Conservation (phyloP, 192 early-diverging fungal genomes). For the Mortierella hygrophila region DNA sequence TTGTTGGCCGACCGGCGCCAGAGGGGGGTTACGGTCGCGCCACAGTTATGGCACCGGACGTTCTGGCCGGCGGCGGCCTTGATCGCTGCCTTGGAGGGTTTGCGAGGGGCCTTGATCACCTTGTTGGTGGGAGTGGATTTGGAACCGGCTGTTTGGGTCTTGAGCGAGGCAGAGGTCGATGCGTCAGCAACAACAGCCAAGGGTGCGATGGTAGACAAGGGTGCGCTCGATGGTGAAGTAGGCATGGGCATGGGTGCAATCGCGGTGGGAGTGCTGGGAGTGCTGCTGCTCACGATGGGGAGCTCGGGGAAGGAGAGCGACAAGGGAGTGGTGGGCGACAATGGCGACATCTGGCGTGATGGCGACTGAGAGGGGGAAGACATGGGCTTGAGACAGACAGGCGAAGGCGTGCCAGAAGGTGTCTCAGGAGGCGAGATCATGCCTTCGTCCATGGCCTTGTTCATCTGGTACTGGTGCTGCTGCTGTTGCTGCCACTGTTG, state of each 20-base stretch:
- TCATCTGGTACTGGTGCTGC: not conserved
- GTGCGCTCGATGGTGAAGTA: not conserved
- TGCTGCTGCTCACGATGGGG: not conserved
- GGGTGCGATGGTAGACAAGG: not conserved
- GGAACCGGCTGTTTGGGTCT: not conserved
- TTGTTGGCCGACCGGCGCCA: conserved; percentile 93
- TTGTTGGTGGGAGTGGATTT: not conserved
- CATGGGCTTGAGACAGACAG: conserved; percentile 39
- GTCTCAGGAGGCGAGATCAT: conserved; percentile 47
- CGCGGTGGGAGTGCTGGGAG: not conserved
- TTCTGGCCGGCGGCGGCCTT: conserved; percentile 53
- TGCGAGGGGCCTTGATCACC: conserved; percentile 38
- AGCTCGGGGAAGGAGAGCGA: not conserved
- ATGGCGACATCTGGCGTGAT: conserved; percentile 22
- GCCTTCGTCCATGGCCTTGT: conserved; percentile 8
- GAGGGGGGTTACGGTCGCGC: conserved; percentile 88
- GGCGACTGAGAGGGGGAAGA: conserved; percentile 24
- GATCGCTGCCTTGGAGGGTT: conserved; percentile 55
- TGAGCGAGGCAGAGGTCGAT: not conserved
- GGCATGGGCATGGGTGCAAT: not conserved
- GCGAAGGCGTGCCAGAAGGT: conserved; percentile 35
- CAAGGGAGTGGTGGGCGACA: conserved; percentile 10
- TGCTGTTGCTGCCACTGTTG: conserved; percentile 16
- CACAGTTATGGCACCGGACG: conserved; percentile 75
- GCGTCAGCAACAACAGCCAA: not conserved